Conservation (phyloP, 1,284 basidiomycete genomes). For the Trametes hirsuta region DNA sequence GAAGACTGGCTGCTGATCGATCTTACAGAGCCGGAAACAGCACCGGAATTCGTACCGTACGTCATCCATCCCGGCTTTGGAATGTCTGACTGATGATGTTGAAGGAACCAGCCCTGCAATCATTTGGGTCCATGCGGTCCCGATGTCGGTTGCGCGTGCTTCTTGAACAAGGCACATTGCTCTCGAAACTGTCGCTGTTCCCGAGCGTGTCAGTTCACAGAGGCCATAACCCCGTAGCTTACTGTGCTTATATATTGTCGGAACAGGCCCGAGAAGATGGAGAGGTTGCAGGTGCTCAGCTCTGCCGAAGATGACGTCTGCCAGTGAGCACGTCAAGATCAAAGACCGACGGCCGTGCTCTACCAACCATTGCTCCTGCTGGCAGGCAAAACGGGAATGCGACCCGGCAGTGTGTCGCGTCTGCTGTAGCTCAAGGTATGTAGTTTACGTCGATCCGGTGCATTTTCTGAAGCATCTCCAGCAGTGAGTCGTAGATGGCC, state of each 20-base stretch:
- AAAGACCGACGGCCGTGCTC: constrained; percentile 23
- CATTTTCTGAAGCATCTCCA: no score
- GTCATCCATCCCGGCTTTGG: not conserved
- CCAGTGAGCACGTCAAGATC: constrained; percentile 9
- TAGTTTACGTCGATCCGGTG: not conserved
- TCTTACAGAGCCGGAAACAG: not conserved
- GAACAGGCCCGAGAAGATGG: constrained; percentile 44
- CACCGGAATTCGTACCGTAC: constrained; percentile 15
- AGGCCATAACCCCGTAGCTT: not conserved
- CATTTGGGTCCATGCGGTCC: constrained; percentile 49
- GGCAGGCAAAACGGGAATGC: constrained; percentile 47
- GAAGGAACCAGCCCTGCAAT: constrained; percentile 40
- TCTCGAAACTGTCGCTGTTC: constrained; percentile 44
- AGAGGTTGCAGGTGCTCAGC: constrained; percentile 47
- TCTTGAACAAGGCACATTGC: constrained; percentile 41
- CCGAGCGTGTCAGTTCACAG: constrained; percentile 37
- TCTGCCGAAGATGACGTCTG: constrained; percentile 2
- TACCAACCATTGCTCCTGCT: constrained; percentile 49
- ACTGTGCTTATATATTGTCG: not conserved
- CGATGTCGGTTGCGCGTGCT: constrained; percentile 42
- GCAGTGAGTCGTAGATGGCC: not conserved
- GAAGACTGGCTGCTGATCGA: not conserved
- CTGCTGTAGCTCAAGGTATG: constrained; percentile 33
- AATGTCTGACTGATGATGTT: not conserved
- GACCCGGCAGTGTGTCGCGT: constrained; percentile 48